Conservation (phyloP, 768 basidiomycete genomes). For the Cantharellus anzutake region DNA sequence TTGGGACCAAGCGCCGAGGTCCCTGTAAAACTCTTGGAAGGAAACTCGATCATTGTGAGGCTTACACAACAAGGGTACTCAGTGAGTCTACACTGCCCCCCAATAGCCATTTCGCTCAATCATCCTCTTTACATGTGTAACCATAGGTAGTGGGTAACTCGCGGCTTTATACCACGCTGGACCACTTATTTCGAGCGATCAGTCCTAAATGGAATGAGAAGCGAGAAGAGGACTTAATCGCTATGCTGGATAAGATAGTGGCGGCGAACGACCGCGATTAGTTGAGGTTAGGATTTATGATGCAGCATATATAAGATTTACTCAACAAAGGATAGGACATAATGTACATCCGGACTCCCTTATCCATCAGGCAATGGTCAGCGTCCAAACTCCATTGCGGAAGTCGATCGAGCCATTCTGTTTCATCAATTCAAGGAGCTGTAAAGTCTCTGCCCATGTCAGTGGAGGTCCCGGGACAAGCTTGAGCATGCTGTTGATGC, state of each 20-base stretch:
- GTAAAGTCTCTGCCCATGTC: constrained; percentile 54
- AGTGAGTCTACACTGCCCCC: background rate
- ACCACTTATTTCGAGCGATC: too few relatives aligned
- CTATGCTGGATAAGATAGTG: background rate
- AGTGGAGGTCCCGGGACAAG: constrained; percentile 71
- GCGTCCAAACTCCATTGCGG: constrained; percentile 52
- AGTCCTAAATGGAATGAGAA: background rate
- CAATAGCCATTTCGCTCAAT: too few relatives aligned
- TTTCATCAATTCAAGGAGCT: constrained; percentile 65
- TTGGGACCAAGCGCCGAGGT: background rate
- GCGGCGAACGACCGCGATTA: background rate
- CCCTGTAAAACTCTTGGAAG: background rate
- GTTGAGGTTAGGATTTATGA: too few relatives aligned
- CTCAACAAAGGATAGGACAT: too few relatives aligned
- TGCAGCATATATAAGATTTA: too few relatives aligned
- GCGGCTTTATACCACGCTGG: too few relatives aligned
- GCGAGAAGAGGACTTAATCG: background rate
- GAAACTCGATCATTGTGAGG: background rate
- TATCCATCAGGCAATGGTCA: constrained; percentile 10
- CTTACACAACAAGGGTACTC: background rate
- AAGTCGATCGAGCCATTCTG: constrained; percentile 56
- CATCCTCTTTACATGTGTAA: too few relatives aligned
- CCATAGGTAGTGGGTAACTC: too few relatives aligned
- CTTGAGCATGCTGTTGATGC: constrained; percentile 79
- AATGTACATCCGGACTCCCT: too few relatives aligned